phyloP scores from a whole-genome alignment of 306 rosid species.

The Ochetophila trinervis region DNA sequence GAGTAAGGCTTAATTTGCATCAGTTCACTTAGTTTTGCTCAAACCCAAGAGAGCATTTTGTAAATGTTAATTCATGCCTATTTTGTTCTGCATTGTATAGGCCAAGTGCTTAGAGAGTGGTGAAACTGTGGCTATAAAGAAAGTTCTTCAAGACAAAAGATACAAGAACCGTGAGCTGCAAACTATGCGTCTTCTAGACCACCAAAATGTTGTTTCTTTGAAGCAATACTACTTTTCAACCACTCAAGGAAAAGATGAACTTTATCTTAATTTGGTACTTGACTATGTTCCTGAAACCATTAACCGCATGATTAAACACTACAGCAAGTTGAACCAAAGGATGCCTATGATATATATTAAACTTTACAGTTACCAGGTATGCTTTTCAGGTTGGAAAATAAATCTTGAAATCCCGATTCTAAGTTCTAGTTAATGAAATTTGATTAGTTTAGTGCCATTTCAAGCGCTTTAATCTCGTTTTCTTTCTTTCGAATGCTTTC shows the following conservation, averaged over 20 bases:
- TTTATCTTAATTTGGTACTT: slow-evolving; percentile 73
- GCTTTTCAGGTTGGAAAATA: background rate
- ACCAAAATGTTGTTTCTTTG: slow-evolving; percentile 67
- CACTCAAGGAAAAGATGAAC: slow-evolving; percentile 57
- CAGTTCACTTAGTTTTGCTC: background rate
- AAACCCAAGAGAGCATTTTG: background rate
- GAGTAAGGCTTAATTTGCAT: slow-evolving; percentile 29
- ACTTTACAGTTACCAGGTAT: slow-evolving; percentile 68
- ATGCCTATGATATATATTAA: slow-evolving; percentile 74
- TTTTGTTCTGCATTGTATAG: slow-evolving; percentile 17
- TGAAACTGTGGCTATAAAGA: slow-evolving; percentile 63
- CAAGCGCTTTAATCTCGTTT: too few relatives aligned
- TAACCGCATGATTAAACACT: slow-evolving; percentile 61
- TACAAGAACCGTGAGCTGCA: slow-evolving; percentile 72
- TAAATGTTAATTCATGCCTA: background rate
- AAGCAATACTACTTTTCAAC: slow-evolving; percentile 73
- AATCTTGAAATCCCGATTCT: background rate
- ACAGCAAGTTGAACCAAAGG: slow-evolving; percentile 63
- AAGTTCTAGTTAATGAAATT: background rate
- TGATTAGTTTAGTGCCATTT: too few relatives aligned
- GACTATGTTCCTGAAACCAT: slow-evolving; percentile 69
- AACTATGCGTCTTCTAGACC: slow-evolving; percentile 77
- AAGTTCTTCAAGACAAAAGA: slow-evolving; percentile 68
- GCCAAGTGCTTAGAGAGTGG: slow-evolving; percentile 70
- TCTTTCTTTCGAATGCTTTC: too few relatives aligned